Base-by-base conservation (phyloP, 495 filamentous ascomycete genomes). In the Penicillium verhagenii region DNA sequence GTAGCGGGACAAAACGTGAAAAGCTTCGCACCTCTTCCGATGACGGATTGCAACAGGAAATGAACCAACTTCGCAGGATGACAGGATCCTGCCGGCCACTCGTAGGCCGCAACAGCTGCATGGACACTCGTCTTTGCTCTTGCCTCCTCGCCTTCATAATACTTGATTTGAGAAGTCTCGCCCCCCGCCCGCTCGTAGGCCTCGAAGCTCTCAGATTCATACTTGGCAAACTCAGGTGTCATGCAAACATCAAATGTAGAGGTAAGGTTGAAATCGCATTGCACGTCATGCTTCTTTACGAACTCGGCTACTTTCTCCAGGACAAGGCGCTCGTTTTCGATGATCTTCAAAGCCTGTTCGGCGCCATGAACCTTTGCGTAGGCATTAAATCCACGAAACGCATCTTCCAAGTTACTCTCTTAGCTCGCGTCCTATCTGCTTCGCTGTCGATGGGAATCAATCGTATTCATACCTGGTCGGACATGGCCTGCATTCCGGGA, bases 401-500 rank as follows among this genome's bases (percentile, higher is more conserved):
- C 68, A 44, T 71, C 68, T 67, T 14, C 1, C 14, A 25, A 13
- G 4, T 2, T 10, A 28, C n/a, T n/a, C n/a, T n/a, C n/a, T 54
- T 45, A 54, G 50, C 23, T 1, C 19, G 11, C 9, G 7, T 25
- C 26, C 1, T 37, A 13, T 19, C 19, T 23, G 14, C 3, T 46
- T n/a, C 2, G 35, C 21, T 10, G 11, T 11, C 14, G 21, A 18
- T 20, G 13, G 6, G 6, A n/a, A 39, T 16, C n/a, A 18, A 11
- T 4, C 19, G n/a, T 39, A 6, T 16, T 16, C 2, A 56, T 53
- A 68, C 67, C 67, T 48, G 68, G 68, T 52, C 68, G 59, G 4
- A 71, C 59, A 50, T 71, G 68, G 18, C 68, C 68, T 1, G 68
- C 68, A 55, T 71, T 71, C 6, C 68, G 56, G 1, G 64, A 67